Evolutionary conservation across 441 rosid genomes (phyloP), one percentile per base, ranked within the genome.

Genomic region (Eruca vesicaria): DNA sequence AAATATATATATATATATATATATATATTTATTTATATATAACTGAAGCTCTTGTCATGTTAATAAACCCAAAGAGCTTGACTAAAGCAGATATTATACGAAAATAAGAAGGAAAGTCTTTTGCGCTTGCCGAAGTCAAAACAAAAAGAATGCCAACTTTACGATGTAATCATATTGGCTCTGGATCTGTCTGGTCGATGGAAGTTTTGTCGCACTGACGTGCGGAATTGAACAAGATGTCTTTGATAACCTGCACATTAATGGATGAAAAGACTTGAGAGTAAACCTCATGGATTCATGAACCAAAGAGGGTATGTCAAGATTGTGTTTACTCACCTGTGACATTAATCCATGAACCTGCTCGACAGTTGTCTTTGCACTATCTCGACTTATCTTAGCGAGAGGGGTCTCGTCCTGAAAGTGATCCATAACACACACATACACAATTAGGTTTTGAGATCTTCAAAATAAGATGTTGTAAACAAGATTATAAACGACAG

Each of bases 281-380:
- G 58, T n/a, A 1, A 59, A 19, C 65, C 63, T 45, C 43, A 36
- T 58, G 58, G 58, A 64, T 35, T 71, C 43, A 8, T n/a, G 7
- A 52, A 57, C 26, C 35, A 69, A 3, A 68, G 9, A 45, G 28
- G 20, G 4, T 18, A 26, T 33, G 8, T 59, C 56, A 66, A 48
- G 38, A 28, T 36, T 69, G 50, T 60, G 52, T 67, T 33, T 1
- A 32, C 45, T 80, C 82, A 93, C 99, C 98, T 96, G 98, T 11
- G 98, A 96, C 99, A 96, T 96, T 57, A 96, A 83, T 50, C 98
- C 99, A 77, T 93, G 97, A 26, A 93, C 98, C 83, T 91, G 99
- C 82, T 96, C 99, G 55, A 93, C 94, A 0, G 98, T 93, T 77
- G 90, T 91, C 83, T 96, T 96, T 18, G 98, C 90, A 72, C 99